Percentiles rank a stretch among this genome's conserved stretches.
Evolutionary conservation across 257 asterid species (phyloP).

Genomic region (Galeopsis tetrahit): DNA sequence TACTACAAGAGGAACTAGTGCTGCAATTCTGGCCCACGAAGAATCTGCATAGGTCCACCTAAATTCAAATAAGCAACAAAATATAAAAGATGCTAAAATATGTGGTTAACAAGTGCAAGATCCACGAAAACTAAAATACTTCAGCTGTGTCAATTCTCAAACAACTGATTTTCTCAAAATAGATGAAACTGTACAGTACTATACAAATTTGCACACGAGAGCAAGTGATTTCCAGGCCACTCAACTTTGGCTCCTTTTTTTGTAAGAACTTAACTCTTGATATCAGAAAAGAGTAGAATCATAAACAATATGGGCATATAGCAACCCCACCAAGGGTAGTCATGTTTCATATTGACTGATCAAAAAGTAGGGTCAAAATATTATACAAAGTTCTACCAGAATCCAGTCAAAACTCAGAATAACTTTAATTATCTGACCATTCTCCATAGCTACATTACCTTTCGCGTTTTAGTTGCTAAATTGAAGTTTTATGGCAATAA

Average conservation of each 20-base stretch:
- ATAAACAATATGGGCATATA: not conserved
- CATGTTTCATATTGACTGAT: no score
- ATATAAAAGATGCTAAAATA: constrained; percentile 40
- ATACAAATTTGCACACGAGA: not conserved
- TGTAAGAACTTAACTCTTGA: not conserved
- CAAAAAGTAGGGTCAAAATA: no score
- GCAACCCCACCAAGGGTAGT: no score
- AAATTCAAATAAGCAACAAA: constrained; percentile 64
- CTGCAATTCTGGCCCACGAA: constrained; percentile 98
- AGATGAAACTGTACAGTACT: not conserved
- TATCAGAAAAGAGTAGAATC: not conserved
- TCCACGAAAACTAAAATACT: constrained; percentile 5
- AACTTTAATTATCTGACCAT: no score
- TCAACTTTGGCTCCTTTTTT: not conserved
- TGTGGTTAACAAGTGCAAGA: constrained; percentile 16
- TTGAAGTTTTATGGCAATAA: no score
- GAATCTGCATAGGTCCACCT: constrained; percentile 99
- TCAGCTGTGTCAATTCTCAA: constrained; percentile 30
- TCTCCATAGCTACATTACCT: no score
- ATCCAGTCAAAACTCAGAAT: no score
- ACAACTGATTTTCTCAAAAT: constrained; percentile 4
- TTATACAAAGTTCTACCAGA: no score
- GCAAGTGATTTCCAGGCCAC: constrained; percentile 6
- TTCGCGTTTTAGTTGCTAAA: no score
- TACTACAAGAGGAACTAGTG: constrained; percentile 88